These are phyloP conservation scores for Xylaria telfairii DNA, from an alignment of 495 filamentous ascomycete genomes.

Conservation along the genomic window DNA sequence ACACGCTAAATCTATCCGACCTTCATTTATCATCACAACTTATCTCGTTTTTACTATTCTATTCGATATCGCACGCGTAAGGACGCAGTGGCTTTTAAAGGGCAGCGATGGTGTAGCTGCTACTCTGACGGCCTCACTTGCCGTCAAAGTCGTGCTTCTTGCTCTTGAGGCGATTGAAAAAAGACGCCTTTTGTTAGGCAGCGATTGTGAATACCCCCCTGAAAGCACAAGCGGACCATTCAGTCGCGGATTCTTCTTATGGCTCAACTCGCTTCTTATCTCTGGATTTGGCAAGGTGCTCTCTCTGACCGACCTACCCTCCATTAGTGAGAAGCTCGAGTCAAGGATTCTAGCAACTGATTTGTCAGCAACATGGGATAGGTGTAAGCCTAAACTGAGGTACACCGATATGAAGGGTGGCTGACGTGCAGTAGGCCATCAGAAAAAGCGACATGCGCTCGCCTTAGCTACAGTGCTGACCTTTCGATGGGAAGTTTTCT, in stretches of 20 bases:
- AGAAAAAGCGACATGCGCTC: constrained; percentile 24
- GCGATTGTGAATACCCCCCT: constrained; percentile 42
- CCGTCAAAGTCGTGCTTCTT: constrained; percentile 45
- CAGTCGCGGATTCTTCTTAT: constrained; percentile 46
- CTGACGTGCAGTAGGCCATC: constrained; percentile 14
- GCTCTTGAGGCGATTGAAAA: constrained; percentile 61
- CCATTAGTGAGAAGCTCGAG: constrained; percentile 56
- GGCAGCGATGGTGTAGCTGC: constrained; percentile 23
- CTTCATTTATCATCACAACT: constrained; percentile 60
- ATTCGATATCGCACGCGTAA: constrained; percentile 56
- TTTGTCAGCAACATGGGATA: constrained; percentile 42
- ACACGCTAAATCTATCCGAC: constrained; percentile 45
- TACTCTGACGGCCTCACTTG: constrained; percentile 32
- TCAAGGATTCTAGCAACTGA: constrained; percentile 45
- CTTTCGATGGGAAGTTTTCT: constrained; percentile 26
- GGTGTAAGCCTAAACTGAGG: constrained; percentile 27
- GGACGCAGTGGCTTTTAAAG: constrained; percentile 51
- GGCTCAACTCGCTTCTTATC: constrained; percentile 48
- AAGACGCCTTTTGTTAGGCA: constrained; percentile 49
- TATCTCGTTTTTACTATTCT: constrained; percentile 64
- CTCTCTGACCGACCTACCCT: constrained; percentile 40
- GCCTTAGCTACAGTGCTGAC: constrained; percentile 21
- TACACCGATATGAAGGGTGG: background rate
- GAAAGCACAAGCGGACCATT: constrained; percentile 45
- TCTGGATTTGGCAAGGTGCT: constrained; percentile 40